Base-by-base conservation (phyloP, 352 stramenopile genomes). In the Phytophthora pistaciae region DNA sequence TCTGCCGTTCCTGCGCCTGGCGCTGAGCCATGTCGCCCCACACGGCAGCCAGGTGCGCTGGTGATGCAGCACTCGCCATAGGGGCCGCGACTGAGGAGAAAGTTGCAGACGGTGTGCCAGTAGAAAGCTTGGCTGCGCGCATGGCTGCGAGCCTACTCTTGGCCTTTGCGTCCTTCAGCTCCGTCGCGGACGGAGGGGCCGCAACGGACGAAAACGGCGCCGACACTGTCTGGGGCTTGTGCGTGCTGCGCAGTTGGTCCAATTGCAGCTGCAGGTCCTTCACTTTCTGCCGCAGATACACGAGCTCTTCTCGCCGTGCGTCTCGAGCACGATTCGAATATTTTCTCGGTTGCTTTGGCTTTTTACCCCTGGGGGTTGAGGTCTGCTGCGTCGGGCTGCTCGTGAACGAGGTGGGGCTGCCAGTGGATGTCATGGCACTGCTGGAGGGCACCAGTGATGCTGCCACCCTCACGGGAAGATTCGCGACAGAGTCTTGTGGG, bases 21-120 rank as follows among this genome's bases (percentile, higher is more conserved):
- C 75, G 67, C 21, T 77, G 64, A 3, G 80, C 80, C 46, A 91
- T 74, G 11, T 85, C 73, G 9, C 75, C 66, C 83, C 83, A 91
- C 29, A 86, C 77, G 1, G 66, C 68, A 3, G 63, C 65, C 16
- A 79, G 58, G 20, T 78, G 68, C 2, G 64, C 53, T 9, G 71
- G 63, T 11, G 68, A 70, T 8, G 61, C 65, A 6, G 56, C 60
- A 10, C 56, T 65, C 10, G 56, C 52, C 33, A 76, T 62, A 16
- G 66, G 66, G 8, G 60, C 61, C 10, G 69, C 64, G 49, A 77
- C 60, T 7, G 73, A 77, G 20, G 72, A 79, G 38, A 77, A 77
- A 18, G 59, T 77, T 14, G 72, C 67, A 29, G 54, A 72, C 0
- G 63, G 68, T 8, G 67, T 67, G 1, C 48, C 50, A 46, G 59